Evolutionary conservation across 2,329 filamentous ascomycete species (phyloP).

Genomic region (Fulvia fulva): DNA sequence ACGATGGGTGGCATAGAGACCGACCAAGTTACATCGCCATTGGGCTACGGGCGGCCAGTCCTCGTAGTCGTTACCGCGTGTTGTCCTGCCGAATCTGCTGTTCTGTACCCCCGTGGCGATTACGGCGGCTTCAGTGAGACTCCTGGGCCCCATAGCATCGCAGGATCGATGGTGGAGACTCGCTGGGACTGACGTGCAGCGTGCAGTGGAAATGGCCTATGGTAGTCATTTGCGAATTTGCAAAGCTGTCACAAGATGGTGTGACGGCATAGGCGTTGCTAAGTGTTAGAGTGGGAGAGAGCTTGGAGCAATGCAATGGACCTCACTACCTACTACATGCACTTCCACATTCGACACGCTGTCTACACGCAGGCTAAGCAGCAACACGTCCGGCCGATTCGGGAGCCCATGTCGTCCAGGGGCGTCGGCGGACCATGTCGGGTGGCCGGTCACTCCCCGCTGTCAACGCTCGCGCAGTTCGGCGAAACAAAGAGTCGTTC

Average conservation of each 20-base stretch:
- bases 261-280: not conserved
- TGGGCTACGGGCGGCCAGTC: conserved; percentile 26
- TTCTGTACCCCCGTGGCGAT: conserved; percentile 25
- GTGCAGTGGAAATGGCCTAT: conserved; percentile 3
- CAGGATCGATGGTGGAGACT: conserved; percentile 1
- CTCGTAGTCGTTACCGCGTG: conserved; percentile 21
- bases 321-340: not conserved
- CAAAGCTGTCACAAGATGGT: conserved; percentile 5
- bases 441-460: not conserved
- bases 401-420: not conserved
- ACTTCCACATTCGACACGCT: not conserved
- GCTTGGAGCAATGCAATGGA: not conserved
- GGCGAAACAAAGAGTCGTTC: conserved; percentile 16
- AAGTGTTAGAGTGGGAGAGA: no score
- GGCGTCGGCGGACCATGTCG: not conserved
- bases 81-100: conserved; percentile 26
- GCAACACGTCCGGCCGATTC: not conserved
- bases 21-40: conserved; percentile 43
- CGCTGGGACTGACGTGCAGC: not conserved
- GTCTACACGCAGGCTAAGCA: not conserved
- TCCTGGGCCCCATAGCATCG: conserved; percentile 17
- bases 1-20: conserved; percentile 12
- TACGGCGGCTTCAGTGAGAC: conserved; percentile 21
- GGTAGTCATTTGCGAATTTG: not conserved
- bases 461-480: conserved; percentile 5